Evolutionary conservation across 805 yeast genomes (phyloP), one percentile per base, ranked within the genome.

Genomic region (Yarrowia sp.): DNA sequence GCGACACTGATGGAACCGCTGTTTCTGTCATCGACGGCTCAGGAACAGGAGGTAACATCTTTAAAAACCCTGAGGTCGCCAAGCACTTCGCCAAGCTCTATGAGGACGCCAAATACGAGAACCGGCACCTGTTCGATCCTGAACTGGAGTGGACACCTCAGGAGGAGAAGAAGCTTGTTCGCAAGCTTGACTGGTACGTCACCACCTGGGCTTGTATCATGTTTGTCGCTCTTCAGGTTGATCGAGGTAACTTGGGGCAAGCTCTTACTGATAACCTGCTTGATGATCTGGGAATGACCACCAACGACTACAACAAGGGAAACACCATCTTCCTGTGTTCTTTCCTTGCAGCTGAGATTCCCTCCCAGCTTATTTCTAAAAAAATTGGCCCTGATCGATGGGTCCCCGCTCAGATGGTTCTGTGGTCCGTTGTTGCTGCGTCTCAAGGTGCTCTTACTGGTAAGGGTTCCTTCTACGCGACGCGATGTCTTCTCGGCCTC

Each of bases 301-400:
- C 89, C 12, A 78, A 85, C 72, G 85, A 88, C 69, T 87, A 82
- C 75, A 89, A 88, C 75, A 74, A 80, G 48, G 92, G 90, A 19
- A 83, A 80, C 72, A 86, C 90, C 0, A 79, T 89, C 49, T 84
- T 84, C 72, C 79, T 82, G 67, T 79, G 85, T 3, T 80, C 85
- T 48, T 88, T 89, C 73, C 76, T 88, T 59, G 74, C 79, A n/a
- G 85, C 89, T 15, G 92, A 89, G 75, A 77, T 88, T 12, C 92
- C 92, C 0, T 87, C 91, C 3, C 91, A 88, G 74, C 79, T 88
- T 71, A 78, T 88, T 52, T 85, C 89, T 11, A 87, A 88, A 74
- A 82, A 81, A 59, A 68, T 88, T 35, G 92, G 92, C 11, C 85
- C 90, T 3, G 90, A 87, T 72, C 72, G 82, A 52, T 87, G 89